Base-by-base conservation (phyloP, 75 land plant genomes). In the Picea glauca region DNA sequence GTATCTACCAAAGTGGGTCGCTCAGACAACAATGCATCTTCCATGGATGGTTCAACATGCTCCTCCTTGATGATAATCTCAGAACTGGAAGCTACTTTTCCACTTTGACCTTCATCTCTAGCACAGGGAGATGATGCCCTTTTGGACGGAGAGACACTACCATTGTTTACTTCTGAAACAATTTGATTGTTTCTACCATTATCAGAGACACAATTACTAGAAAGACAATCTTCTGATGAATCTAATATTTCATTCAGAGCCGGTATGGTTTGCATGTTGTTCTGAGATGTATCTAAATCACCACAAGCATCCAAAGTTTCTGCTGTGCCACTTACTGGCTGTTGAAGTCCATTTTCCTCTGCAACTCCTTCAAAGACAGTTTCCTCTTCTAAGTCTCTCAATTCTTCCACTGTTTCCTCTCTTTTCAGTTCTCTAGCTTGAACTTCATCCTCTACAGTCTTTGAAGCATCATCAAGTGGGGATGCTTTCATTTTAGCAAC, bases 331-430 rank as follows among this genome's bases (percentile, higher is more conserved):
- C n/a, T 70, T 70, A 6, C 56, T 43, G 50, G 54, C 56, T 43
- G 54, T 8, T 43, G 26, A 43, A 54, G 35, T 12, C 46, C 70
- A 75, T 74, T 81, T 63, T 80, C 77, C 46, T 62, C 58, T 46
- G 65, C 54, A 31, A 56, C 46, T 6, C 76, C 78, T 60, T 60
- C 20, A 13, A 58, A 46, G 26, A 74, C 82, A 30, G n/a, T n/a
- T n/a, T n/a, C n/a, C n/a, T n/a, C n/a, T n/a, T 77, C 62, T 3
- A 82, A 83, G 62, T 18, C 76, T 82, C 83, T 87, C 64, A 82
- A 82, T 89, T 89, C 88, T 4, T 87, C 87, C 30, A 74, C 26
- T 12, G 88, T 78, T 18, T 88, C 85, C 58, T 89, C 88, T 23
- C 31, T 66, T 23, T 79, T 43, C 65, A 86, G 87, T 65, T 76